These are phyloP conservation scores for Trichosporon faecale DNA, from an alignment of 1,284 basidiomycete species.

Conservation along the genomic window DNA sequence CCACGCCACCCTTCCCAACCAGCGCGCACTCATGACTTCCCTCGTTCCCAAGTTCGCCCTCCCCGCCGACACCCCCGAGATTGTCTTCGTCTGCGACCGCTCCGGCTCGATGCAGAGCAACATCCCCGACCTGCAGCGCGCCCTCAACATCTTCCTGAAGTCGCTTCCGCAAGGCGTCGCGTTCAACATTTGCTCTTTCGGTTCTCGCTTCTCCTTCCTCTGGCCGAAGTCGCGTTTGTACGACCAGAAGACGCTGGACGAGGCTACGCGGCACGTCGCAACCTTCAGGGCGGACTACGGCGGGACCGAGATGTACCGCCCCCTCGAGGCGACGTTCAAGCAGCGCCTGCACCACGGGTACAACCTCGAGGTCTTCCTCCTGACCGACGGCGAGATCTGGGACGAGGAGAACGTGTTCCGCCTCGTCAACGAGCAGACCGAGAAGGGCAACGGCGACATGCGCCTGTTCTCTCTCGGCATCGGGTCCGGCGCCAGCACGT, in stretches of 20 bases:
- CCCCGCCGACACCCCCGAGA: conserved; percentile 23
- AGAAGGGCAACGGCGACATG: conserved; percentile 18
- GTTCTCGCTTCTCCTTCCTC: conserved; percentile 16
- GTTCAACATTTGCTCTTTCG: conserved; percentile 38
- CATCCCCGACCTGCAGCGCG: conserved; percentile 24
- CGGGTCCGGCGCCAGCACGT: conserved; percentile 21
- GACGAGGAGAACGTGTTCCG: conserved; percentile 22
- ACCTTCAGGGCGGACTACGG: conserved; percentile 28
- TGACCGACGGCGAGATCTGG: conserved; percentile 40
- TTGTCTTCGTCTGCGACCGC: conserved; percentile 37
- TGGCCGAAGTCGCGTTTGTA: conserved; percentile 17
- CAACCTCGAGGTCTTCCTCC: conserved; percentile 33
- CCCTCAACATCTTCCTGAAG: conserved; percentile 26
- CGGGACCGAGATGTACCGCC: conserved; percentile 31
- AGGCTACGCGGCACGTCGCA: conserved; percentile 26
- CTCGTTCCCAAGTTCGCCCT: conserved; percentile 21
- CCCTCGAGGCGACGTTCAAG: conserved; percentile 26
- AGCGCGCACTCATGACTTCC: conserved; percentile 20
- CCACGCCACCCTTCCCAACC: conserved; percentile 17
- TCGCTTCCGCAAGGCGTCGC: conserved; percentile 26
- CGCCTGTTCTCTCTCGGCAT: conserved; percentile 36
- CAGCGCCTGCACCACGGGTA: conserved; percentile 19
- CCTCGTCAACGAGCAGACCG: conserved; percentile 14
- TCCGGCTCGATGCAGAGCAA: conserved; percentile 29
- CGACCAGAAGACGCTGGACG: conserved; percentile 20